Percentiles rank a stretch among this genome's conserved stretches.
Evolutionary conservation across 192 early-diverging fungal species (phyloP).

Genomic region (Chytriomyces confervae): DNA sequence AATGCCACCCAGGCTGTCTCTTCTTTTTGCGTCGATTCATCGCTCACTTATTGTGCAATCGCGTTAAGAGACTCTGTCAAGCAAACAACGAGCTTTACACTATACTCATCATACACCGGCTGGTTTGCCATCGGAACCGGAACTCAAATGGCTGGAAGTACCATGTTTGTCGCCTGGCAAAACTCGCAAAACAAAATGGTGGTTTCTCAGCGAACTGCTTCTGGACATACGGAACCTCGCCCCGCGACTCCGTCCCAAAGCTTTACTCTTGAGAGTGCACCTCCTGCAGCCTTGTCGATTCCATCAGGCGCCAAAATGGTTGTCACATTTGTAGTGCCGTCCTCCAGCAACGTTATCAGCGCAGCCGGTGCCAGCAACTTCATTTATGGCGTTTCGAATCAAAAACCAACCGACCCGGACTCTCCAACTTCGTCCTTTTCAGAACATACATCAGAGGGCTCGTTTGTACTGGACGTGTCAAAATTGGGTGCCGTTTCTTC

Average conservation of each 20-base stretch:
- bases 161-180: conserved; percentile 42
- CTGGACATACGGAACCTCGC: conserved; percentile 7
- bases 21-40: not conserved
- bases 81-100: not conserved
- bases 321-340: conserved; percentile 3
- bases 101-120: conserved; percentile 12
- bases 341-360: not conserved
- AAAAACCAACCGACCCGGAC: conserved; percentile 16
- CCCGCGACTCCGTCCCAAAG: not conserved
- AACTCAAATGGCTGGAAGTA: conserved; percentile 30
- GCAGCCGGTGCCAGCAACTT: conserved; percentile 16
- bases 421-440: not conserved
- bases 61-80: not conserved
- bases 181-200: conserved; percentile 27
- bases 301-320: not conserved
- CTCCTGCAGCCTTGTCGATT: not conserved
- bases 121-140: conserved; percentile 44
- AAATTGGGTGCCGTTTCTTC: not conserved
- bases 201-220: conserved; percentile 33
- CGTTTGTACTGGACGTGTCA: conserved; percentile 31
- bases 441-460: conserved; percentile 28
- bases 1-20: not conserved
- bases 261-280: not conserved
- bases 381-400: conserved; percentile 36
- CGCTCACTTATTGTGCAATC: not conserved